Percentiles rank a stretch among this genome's conserved stretches.
Conservation (phyloP, 345 rosid species). For the Garcia nutans region DNA sequence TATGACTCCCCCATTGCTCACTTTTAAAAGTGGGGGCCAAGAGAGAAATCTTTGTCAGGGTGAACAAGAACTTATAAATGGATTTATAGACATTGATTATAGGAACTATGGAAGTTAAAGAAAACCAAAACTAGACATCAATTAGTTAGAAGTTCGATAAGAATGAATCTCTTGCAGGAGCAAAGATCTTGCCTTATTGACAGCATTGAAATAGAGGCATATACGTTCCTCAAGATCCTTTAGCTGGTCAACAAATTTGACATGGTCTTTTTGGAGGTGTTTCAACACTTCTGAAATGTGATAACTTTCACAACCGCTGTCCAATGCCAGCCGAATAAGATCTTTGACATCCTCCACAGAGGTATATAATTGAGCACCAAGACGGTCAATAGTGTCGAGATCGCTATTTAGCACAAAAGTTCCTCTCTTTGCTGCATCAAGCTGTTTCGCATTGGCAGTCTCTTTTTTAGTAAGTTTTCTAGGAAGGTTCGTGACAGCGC, state of each 20-base stretch:
- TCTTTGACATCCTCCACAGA: constrained; percentile 52
- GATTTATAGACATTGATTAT: not conserved
- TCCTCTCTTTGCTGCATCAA: constrained; percentile 61
- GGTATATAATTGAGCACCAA: constrained; percentile 47
- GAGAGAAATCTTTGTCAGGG: not conserved
- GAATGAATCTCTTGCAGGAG: constrained; percentile 48
- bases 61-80: not conserved
- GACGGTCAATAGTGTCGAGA: constrained; percentile 57
- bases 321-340: constrained; percentile 52
- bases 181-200: constrained; percentile 55
- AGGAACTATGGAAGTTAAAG: not conserved
- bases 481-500: constrained; percentile 40
- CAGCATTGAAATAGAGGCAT: constrained; percentile 52
- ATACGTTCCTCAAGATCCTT: constrained; percentile 64
- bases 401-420: constrained; percentile 49
- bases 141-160: constrained; percentile 23
- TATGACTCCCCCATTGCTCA: not conserved
- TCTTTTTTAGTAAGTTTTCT: constrained; percentile 52
- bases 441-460: constrained; percentile 52
- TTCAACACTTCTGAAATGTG: constrained; percentile 48
- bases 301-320: constrained; percentile 48
- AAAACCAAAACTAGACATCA: not conserved
- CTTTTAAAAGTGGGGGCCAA: not conserved
- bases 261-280: constrained; percentile 48
- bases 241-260: constrained; percentile 40